Base-by-base conservation (phyloP, 2,329 filamentous ascomycete genomes). In the Scopulariopsis brevicaulis region DNA sequence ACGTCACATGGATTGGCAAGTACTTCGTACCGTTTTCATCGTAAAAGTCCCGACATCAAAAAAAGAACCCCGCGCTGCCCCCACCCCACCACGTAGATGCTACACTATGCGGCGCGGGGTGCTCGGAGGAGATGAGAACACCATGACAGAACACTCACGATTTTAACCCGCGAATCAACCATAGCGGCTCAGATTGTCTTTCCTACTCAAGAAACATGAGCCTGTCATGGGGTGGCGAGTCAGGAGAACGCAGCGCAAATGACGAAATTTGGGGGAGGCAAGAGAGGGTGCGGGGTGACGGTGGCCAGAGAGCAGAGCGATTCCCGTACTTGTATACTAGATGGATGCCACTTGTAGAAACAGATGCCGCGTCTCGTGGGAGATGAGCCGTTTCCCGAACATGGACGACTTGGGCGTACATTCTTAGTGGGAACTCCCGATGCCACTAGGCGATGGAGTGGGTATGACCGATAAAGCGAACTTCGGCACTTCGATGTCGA, bases 41-140 rank as follows among this genome's bases (percentile, higher is more conserved):
- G 48, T 40, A 32, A 40, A 52, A 52, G 24, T 40, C 32, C 55
- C 55, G 20, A 52, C 4, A 20, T 22, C 4, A 4, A 40, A 40
- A 56, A 56, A 57, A 57, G 35, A 28, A 20, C 55, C 32, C 48
- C 48, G 46, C 55, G 22, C 46, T 24, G 24, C 55, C 55, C 55
- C 55, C 55, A 57, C 55, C 55, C 55, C 55, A 57, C 55, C 48
- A 53, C 25, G n/a, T n/a, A 15, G 20, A 48, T 51, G 25, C 32
- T n/a, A n/a, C n/a, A n/a, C n/a, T 37, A 5, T 28, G 14, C 25
- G n/a, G 46, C 35, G 48, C 55, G 55, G 55, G 55, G 55, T 37
- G 55, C n/a, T 53, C 32, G 24, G 24, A 46, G 35, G 18, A 12
- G 54, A 43, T 28, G 11, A 55, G 25, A 22, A 34, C 22, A 28